phyloP scores from a whole-genome alignment of 768 basidiomycete genomes.

The Tulasnella sp. region DNA sequence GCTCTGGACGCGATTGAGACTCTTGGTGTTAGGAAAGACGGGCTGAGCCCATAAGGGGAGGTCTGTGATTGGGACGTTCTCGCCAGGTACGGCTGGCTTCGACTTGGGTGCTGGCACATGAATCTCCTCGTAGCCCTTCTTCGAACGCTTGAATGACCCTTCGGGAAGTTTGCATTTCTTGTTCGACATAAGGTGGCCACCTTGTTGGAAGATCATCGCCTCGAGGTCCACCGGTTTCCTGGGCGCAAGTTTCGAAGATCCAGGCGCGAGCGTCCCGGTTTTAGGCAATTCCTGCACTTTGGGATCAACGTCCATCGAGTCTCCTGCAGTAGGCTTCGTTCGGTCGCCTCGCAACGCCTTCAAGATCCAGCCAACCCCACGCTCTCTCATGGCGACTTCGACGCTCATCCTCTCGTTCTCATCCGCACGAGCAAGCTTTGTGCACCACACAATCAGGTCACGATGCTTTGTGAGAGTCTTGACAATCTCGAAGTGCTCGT shows the following conservation, averaged over 20 bases:
- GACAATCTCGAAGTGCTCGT: slow-evolving; percentile 83
- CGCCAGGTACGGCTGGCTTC: slow-evolving; percentile 56
- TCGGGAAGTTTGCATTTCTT: slow-evolving; percentile 98
- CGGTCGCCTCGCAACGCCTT: slow-evolving; percentile 82
- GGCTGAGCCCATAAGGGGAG: slow-evolving; percentile 83
- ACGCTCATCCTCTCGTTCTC: slow-evolving; percentile 87
- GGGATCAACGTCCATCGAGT: slow-evolving; percentile 79
- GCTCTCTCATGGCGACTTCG: slow-evolving; percentile 98
- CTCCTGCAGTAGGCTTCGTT: slow-evolving; percentile 43
- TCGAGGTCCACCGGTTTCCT: slow-evolving; percentile 85
- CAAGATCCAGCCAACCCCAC: slow-evolving; percentile 92
- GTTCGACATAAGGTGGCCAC: slow-evolving; percentile 96
- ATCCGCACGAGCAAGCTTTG: slow-evolving; percentile 84
- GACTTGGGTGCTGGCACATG: slow-evolving; percentile 92
- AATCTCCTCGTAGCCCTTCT: slow-evolving; percentile 97
- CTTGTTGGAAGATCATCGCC: slow-evolving; percentile 92
- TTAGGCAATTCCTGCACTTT: slow-evolving; percentile 55
- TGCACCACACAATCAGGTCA: slow-evolving; percentile 96
- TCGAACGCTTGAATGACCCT: slow-evolving; percentile 93
- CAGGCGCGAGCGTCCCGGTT: slow-evolving; percentile 82
- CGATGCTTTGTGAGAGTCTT: slow-evolving; percentile 91
- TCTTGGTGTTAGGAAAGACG: slow-evolving; percentile 71
- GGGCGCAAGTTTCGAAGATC: slow-evolving; percentile 73
- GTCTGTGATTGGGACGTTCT: slow-evolving; percentile 60
- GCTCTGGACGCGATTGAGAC: slow-evolving; percentile 88